Percentiles rank a stretch among this genome's conserved stretches.
phyloP scores from a whole-genome alignment of 805 yeast genomes.

The Isabelozyma pseudorhagii region DNA sequence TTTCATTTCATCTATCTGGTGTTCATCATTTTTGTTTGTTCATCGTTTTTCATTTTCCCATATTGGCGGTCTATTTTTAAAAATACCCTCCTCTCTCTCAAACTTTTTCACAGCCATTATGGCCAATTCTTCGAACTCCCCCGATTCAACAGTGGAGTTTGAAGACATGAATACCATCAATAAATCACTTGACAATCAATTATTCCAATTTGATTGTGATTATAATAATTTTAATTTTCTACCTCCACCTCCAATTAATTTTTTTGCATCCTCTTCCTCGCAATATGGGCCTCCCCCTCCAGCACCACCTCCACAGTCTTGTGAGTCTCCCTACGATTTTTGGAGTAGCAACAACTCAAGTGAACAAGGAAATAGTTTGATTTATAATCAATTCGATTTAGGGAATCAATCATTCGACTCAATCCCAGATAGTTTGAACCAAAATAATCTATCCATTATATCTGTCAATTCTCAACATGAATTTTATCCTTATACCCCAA shows the following conservation, averaged over 20 bases:
- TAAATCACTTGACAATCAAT: constrained; percentile 10
- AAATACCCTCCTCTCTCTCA: not conserved
- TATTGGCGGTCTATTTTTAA: too few relatives aligned
- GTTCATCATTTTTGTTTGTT: not conserved
- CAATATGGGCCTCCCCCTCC: not conserved
- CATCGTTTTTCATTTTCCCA: not conserved
- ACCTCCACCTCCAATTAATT: constrained; percentile 1
- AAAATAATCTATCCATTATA: not conserved
- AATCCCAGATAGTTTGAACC: constrained; percentile 16
- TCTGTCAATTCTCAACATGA: constrained; percentile 1
- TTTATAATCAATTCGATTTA: constrained; percentile 24
- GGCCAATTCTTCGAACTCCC: constrained; percentile 6
- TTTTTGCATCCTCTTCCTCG: not conserved
- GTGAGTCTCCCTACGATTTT: not conserved
- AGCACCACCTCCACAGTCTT: not conserved
- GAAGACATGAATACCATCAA: constrained; percentile 20
- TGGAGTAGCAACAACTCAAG: not conserved
- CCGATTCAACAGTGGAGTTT: constrained; percentile 14
- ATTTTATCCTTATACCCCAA: constrained; percentile 13
- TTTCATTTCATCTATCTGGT: not conserved
- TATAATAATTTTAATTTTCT: not conserved
- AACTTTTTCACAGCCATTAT: not conserved
- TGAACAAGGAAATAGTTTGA: constrained; percentile 11
- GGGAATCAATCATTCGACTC: constrained; percentile 24
- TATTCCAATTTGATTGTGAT: constrained; percentile 8